These are phyloP conservation scores for Solanum dulcamara DNA, from an alignment of 257 asterid species.

Conservation along the genomic window DNA sequence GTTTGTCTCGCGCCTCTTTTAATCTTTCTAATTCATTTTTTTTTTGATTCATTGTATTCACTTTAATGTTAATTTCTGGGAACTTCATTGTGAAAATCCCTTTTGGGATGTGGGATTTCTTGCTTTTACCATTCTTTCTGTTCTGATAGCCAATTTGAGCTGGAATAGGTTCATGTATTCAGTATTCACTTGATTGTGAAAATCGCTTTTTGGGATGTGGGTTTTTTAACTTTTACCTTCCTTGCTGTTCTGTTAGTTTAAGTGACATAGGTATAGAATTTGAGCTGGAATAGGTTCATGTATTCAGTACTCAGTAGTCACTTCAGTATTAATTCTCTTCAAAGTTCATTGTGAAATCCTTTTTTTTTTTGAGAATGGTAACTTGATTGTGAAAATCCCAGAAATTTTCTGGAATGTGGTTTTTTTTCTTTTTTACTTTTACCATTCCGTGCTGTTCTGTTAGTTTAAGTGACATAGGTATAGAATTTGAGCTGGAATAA, in stretches of 20 bases:
- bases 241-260: background rate
- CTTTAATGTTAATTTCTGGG: background rate
- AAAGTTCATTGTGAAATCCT: background rate
- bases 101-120: background rate
- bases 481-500: background rate
- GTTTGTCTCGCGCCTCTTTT: slow-evolving; percentile 21
- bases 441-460: background rate
- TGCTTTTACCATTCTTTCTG: background rate
- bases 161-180: background rate
- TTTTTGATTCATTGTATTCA: background rate
- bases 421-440: background rate
- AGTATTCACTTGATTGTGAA: background rate
- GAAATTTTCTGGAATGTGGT: too few species aligned
- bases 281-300: background rate
- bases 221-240: background rate
- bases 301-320: background rate
- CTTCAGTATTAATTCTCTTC: background rate
- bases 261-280: background rate
- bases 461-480: background rate
- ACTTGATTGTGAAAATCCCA: too few species aligned
- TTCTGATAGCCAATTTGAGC: background rate
- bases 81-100: background rate
- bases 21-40: background rate
- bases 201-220: background rate
- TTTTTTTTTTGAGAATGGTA: too few species aligned